Percentiles rank a stretch among this genome's conserved stretches.
Evolutionary conservation across 306 rosid species (phyloP).

Genomic region (Prunus mira): DNA sequence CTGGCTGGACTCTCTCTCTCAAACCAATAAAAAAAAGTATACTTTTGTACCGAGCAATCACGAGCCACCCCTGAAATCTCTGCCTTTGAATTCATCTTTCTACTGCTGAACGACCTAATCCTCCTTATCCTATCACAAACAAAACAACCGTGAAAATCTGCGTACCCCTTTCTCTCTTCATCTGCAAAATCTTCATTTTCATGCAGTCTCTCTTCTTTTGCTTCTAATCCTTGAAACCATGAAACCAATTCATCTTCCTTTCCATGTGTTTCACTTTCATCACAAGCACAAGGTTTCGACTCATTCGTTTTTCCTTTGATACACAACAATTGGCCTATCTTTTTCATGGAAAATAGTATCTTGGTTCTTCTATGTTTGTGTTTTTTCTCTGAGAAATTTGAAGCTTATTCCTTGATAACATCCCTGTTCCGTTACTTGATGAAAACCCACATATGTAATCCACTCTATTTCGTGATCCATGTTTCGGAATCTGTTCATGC

Average conservation of each 20-base stretch:
- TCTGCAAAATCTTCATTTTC: slow-evolving; percentile 21
- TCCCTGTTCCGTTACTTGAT: slow-evolving; percentile 38
- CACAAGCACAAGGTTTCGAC: slow-evolving; percentile 4
- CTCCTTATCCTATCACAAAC: slow-evolving; percentile 46
- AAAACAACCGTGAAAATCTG: slow-evolving; percentile 53
- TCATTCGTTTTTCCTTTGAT: slow-evolving; percentile 26
- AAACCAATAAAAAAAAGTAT: slow-evolving; percentile 20
- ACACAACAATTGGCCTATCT: background rate
- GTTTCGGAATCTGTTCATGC: slow-evolving; percentile 81
- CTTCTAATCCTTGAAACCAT: slow-evolving; percentile 33
- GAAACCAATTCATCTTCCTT: slow-evolving; percentile 24
- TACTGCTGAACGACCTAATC: slow-evolving; percentile 68
- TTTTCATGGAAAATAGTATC: slow-evolving; percentile 18
- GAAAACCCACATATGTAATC: slow-evolving; percentile 30
- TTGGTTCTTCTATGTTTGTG: slow-evolving; percentile 18
- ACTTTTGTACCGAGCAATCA: slow-evolving; percentile 77
- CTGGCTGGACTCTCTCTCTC: slow-evolving; percentile 26
- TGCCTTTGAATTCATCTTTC: slow-evolving; percentile 67
- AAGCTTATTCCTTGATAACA: slow-evolving; percentile 28
- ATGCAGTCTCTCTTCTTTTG: slow-evolving; percentile 39
- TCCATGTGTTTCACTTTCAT: slow-evolving; percentile 20
- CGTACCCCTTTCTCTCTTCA: slow-evolving; percentile 32
- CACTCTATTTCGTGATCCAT: slow-evolving; percentile 43
- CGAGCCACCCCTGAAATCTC: slow-evolving; percentile 73
- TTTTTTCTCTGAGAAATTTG: slow-evolving; percentile 18